Evolutionary conservation across 768 basidiomycete species (phyloP).

Genomic region (Amanita fuliginea): DNA sequence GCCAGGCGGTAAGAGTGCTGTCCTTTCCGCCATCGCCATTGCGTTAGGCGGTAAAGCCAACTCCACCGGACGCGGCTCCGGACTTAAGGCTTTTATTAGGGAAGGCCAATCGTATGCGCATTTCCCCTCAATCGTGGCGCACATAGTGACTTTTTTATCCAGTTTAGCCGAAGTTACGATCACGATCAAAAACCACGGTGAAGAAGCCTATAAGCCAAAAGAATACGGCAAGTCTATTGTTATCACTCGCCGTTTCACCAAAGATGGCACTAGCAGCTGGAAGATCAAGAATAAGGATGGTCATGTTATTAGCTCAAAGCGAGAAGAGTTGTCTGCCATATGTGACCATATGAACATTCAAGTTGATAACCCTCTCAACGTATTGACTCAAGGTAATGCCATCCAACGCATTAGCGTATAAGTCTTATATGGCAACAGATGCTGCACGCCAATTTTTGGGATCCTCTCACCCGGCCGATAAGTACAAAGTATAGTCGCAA

Average conservation of each 20-base stretch:
- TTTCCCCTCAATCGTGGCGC: neutral
- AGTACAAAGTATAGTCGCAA: constrained; percentile 63
- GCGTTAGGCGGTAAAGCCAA: constrained; percentile 89
- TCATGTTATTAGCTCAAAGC: constrained; percentile 59
- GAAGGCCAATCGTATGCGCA: constrained; percentile 67
- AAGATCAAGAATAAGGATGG: constrained; percentile 69
- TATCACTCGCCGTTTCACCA: constrained; percentile 72
- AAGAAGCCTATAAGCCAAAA: constrained; percentile 77
- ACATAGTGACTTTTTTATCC: constrained; percentile 4
- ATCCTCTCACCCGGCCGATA: constrained; percentile 68
- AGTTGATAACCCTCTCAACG: constrained; percentile 93
- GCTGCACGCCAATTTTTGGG: constrained; percentile 76
- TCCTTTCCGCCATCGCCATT: constrained; percentile 85
- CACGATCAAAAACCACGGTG: constrained; percentile 79
- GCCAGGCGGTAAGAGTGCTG: constrained; percentile 92
- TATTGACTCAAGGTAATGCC: constrained; percentile 68
- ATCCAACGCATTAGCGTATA: neutral
- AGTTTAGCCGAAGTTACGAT: constrained; percentile 73
- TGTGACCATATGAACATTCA: constrained; percentile 96
- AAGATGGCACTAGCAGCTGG: constrained; percentile 68
- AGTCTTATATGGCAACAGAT: constrained; percentile 28
- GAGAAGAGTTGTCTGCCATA: constrained; percentile 78
- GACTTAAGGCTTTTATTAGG: constrained; percentile 76
- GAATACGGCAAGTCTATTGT: constrained; percentile 82
- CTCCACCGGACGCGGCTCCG: constrained; percentile 82